Evolutionary conservation across 2,329 filamentous ascomycete species (phyloP).

Genomic region (Westerdykella sp.): DNA sequence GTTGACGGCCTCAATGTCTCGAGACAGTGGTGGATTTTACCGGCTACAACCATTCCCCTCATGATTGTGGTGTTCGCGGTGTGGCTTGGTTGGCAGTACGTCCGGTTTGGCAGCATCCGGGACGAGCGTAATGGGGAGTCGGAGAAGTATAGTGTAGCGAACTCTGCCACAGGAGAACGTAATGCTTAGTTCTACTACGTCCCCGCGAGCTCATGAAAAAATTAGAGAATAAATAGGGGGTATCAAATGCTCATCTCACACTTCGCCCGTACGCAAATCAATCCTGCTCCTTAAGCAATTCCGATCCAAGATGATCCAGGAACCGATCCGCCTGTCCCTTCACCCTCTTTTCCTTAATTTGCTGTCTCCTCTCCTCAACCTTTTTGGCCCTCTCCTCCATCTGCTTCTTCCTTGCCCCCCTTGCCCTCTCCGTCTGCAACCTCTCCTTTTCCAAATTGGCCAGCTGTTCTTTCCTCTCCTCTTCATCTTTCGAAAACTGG

Average conservation of each 20-base stretch:
- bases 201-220: too few relatives aligned
- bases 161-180: too few relatives aligned
- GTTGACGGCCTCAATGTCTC: constrained; percentile 8
- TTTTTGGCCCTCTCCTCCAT: constrained; percentile 50
- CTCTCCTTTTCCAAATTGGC: constrained; percentile 61
- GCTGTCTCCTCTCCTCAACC: constrained; percentile 51
- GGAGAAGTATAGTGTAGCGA: too few relatives aligned
- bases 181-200: too few relatives aligned
- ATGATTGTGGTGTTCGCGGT: constrained; percentile 10
- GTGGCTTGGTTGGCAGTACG: constrained; percentile 12
- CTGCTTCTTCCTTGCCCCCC: constrained; percentile 51
- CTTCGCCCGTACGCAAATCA: background rate
- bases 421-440: constrained; percentile 59
- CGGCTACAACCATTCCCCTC: constrained; percentile 10
- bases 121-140: too few relatives aligned
- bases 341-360: constrained; percentile 54
- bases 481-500: constrained; percentile 74
- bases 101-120: constrained; percentile 3
- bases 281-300: constrained; percentile 12
- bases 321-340: constrained; percentile 69
- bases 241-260: background rate
- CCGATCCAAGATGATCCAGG: constrained; percentile 49
- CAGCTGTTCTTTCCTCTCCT: constrained; percentile 66
- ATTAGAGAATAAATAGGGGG: background rate
- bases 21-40: constrained; percentile 12